Conservation (phyloP, 2,329 filamentous ascomycete species). For the Phyllosticta citribraziliensis region DNA sequence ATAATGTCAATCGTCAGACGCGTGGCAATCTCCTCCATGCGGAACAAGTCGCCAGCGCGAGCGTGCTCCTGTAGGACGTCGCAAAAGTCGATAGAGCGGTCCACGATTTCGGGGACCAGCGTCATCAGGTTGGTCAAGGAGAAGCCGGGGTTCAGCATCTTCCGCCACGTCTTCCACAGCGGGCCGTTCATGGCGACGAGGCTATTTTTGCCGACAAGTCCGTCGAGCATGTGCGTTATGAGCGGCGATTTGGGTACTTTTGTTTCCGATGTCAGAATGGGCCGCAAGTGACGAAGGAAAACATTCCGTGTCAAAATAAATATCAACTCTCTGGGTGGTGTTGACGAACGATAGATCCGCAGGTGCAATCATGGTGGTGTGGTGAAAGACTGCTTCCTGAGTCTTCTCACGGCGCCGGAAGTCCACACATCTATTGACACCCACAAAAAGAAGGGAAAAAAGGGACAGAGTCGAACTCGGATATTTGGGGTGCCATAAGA, state of each 20-base stretch:
- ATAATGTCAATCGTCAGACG: constrained; percentile 10
- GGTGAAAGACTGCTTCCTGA: not conserved
- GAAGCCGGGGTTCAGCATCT: constrained; percentile 19
- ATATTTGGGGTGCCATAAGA: too few species aligned
- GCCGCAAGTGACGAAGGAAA: too few species aligned
- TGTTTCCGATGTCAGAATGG: not conserved
- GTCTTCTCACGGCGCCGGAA: too few species aligned
- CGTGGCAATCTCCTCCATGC: constrained; percentile 1
- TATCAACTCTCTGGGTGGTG: too few species aligned
- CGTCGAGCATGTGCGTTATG: not conserved
- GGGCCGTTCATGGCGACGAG: constrained; percentile 14
- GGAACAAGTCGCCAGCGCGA: not conserved
- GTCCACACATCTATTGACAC: too few species aligned
- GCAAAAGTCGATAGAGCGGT: constrained; percentile 15
- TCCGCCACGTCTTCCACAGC: constrained; percentile 16
- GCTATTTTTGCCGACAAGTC: constrained; percentile 11
- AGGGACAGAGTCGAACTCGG: too few species aligned
- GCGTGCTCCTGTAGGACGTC: constrained; percentile 4
- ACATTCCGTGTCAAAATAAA: too few species aligned
- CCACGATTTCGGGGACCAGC: constrained; percentile 15
- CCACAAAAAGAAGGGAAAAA: too few species aligned
- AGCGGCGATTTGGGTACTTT: not conserved
- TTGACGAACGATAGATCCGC: too few species aligned
- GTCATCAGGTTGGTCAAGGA: constrained; percentile 15
- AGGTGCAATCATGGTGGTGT: not conserved